These are phyloP conservation scores for Halophytophthora batemanensis DNA, from an alignment of 352 stramenopile genomes.

Conservation along the genomic window DNA sequence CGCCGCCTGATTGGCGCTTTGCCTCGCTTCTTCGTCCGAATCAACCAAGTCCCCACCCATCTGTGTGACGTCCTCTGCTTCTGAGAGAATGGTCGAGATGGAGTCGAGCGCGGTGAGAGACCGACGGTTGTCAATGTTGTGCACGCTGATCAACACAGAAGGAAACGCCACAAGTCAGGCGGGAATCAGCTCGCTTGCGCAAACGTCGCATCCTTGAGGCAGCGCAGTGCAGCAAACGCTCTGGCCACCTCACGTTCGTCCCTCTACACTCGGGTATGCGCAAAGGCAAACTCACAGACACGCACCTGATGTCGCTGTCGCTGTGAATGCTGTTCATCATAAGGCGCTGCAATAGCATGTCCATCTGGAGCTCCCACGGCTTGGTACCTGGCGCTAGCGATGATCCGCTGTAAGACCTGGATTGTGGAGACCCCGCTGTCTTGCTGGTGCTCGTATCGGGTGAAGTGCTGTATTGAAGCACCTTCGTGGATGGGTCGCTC, in stretches of 20 bases:
- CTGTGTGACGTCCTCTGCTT: constrained; percentile 19
- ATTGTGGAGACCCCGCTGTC: constrained; percentile 5
- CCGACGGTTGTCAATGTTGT: constrained; percentile 68
- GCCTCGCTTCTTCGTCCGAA: constrained; percentile 26
- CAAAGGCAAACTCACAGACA: neutral
- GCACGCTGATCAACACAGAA: constrained; percentile 35
- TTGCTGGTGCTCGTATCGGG: constrained; percentile 17
- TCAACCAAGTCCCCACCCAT: constrained; percentile 7
- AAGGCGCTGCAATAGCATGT: constrained; percentile 76
- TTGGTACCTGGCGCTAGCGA: constrained; percentile 29
- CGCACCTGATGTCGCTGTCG: constrained; percentile 68
- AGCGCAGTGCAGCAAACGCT: constrained; percentile 2
- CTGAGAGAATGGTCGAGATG: constrained; percentile 36
- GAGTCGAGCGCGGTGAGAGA: constrained; percentile 41
- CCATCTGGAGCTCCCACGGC: constrained; percentile 85
- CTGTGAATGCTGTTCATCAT: constrained; percentile 82
- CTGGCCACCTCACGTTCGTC: neutral
- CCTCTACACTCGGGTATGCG: constrained; percentile 3
- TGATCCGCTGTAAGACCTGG: constrained; percentile 8
- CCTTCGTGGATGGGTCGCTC: constrained; percentile 25
- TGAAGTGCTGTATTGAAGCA: constrained; percentile 9
- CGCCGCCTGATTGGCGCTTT: constrained; percentile 39
- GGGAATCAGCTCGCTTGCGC: constrained; percentile 7
- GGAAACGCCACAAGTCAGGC: constrained; percentile 8
- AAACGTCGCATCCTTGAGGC: constrained; percentile 1